These are phyloP conservation scores for Kluyveromyces nonfermentans DNA, from an alignment of 805 yeast species.

Conservation along the genomic window DNA sequence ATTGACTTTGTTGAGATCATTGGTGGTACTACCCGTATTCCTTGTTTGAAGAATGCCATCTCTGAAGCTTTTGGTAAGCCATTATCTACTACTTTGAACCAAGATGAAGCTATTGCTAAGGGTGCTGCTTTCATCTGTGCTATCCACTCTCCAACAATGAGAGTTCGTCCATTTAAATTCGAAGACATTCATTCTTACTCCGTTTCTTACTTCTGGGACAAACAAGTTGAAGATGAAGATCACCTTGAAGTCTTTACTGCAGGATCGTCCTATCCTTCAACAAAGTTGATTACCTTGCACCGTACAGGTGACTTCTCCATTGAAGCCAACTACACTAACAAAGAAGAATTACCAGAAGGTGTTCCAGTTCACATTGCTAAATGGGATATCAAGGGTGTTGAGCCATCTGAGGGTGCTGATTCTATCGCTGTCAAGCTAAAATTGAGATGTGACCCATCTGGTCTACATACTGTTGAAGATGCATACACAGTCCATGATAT, in stretches of 20 bases:
- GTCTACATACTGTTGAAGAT: constrained; percentile 85
- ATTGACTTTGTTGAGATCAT: constrained; percentile 88
- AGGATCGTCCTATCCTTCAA: constrained; percentile 87
- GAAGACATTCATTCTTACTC: constrained; percentile 90
- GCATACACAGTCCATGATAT: constrained; percentile 94
- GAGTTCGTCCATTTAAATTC: constrained; percentile 98
- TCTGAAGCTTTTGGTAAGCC: constrained; percentile 73
- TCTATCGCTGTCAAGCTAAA: constrained; percentile 81
- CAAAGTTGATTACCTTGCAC: constrained; percentile 90
- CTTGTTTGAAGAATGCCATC: constrained; percentile 76
- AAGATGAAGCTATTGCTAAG: constrained; percentile 98
- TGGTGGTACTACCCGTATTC: constrained; percentile 99
- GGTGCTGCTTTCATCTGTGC: constrained; percentile 99
- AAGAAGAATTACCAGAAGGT: constrained; percentile 62
- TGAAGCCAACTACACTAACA: constrained; percentile 77
- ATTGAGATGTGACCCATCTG: constrained; percentile 95
- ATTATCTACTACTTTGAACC: constrained; percentile 91
- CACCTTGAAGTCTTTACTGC: constrained; percentile 95
- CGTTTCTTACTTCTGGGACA: constrained; percentile 91
- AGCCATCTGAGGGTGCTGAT: constrained; percentile 64
- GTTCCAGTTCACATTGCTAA: constrained; percentile 57
- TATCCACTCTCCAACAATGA: constrained; percentile 95
- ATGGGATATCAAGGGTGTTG: constrained; percentile 84
- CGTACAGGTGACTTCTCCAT: constrained; percentile 83
- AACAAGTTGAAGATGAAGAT: constrained; percentile 82